These are phyloP conservation scores for Backusella westeae DNA, from an alignment of 192 early-diverging fungal species.

Conservation along the genomic window DNA sequence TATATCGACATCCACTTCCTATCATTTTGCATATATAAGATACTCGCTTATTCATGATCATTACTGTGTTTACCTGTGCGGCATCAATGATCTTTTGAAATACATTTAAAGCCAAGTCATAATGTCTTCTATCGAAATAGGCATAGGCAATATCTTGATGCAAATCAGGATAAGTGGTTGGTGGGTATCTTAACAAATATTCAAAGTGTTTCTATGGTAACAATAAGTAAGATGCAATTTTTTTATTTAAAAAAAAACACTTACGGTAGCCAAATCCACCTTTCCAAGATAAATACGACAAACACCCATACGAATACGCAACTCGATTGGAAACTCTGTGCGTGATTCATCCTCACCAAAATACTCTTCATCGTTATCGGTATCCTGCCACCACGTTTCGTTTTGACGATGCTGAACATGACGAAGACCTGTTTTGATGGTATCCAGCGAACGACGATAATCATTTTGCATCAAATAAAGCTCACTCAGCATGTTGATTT, in stretches of 20 bases:
- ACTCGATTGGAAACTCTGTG: constrained; percentile 70
- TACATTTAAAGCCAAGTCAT: constrained; percentile 59
- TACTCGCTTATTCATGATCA: not conserved
- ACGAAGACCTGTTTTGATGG: constrained; percentile 69
- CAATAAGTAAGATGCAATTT: too few relatives aligned
- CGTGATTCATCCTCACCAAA: constrained; percentile 14
- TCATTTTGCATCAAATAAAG: constrained; percentile 79
- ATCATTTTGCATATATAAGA: not conserved
- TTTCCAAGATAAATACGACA: constrained; percentile 72
- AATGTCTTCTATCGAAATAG: constrained; percentile 63
- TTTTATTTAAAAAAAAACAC: not conserved
- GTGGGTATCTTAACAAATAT: constrained; percentile 50
- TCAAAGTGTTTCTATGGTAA: constrained; percentile 60
- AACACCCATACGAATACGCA: constrained; percentile 84
- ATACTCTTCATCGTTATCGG: constrained; percentile 52
- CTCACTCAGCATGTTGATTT: constrained; percentile 86
- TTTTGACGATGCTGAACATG: constrained; percentile 67
- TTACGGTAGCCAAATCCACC: constrained; percentile 63
- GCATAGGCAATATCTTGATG: constrained; percentile 76
- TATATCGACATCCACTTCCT: constrained; percentile 36
- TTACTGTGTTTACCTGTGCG: constrained; percentile 36
- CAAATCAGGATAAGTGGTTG: constrained; percentile 61
- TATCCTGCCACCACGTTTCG: constrained; percentile 66
- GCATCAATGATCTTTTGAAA: constrained; percentile 49
- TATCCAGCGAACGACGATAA: constrained; percentile 67